Evolutionary conservation across 2,329 filamentous ascomycete species (phyloP).

Genomic region (Sphaerostilbella broomeana): DNA sequence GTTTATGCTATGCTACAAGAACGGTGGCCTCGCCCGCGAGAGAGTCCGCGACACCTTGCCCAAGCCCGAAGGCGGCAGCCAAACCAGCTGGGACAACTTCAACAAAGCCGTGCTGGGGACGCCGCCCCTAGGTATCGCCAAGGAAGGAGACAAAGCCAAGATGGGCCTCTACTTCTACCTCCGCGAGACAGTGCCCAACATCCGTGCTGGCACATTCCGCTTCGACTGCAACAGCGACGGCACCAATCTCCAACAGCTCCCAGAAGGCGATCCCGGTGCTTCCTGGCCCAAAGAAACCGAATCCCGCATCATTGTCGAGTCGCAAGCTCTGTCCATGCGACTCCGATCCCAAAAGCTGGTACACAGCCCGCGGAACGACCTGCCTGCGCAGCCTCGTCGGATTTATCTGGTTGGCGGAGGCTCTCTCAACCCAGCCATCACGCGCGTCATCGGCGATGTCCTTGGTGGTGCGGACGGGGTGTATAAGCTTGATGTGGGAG

Average conservation of each 20-base stretch:
- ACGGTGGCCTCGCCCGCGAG: conserved; percentile 88
- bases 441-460: conserved; percentile 76
- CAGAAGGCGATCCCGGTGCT: too few relatives aligned
- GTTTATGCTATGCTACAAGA: conserved; percentile 99
- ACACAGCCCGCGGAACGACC: conserved; percentile 39
- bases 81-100: conserved; percentile 70
- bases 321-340: conserved; percentile 86
- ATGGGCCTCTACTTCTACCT: conserved; percentile 92
- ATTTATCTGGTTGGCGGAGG: conserved; percentile 95
- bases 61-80: conserved; percentile 31
- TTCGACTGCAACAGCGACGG: conserved; percentile 58
- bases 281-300: conserved; percentile 61
- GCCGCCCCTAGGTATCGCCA: conserved; percentile 59
- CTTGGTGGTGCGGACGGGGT: conserved; percentile 85
- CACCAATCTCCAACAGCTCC: conserved; percentile 37
- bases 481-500: conserved; percentile 87
- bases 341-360: conserved; percentile 78
- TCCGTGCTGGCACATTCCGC: conserved; percentile 79
- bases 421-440: conserved; percentile 82
- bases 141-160: conserved; percentile 56
- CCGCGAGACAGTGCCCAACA: conserved; percentile 91
- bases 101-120: conserved; percentile 65
- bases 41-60: conserved; percentile 78
- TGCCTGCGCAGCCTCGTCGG: conserved; percentile 78
- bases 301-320: conserved; percentile 82